These are phyloP conservation scores for Hymenotorrendiella dingleyae DNA, from an alignment of 2,329 filamentous ascomycete species.

Conservation along the genomic window DNA sequence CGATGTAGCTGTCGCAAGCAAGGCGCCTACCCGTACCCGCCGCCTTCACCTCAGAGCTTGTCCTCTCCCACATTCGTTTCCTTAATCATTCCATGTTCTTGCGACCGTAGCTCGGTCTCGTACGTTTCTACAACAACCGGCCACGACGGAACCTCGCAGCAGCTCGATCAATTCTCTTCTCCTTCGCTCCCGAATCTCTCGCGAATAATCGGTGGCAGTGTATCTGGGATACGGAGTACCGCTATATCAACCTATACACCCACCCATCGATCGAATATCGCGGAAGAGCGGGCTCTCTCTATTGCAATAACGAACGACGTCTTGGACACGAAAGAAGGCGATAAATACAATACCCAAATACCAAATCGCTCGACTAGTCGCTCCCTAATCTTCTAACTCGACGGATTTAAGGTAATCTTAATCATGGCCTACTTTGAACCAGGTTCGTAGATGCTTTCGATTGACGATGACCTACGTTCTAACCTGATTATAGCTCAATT, in stretches of 20 bases:
- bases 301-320: background rate
- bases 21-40: background rate
- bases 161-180: slow-evolving; percentile 15
- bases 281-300: slow-evolving; percentile 6
- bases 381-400: background rate
- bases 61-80: slow-evolving; percentile 25
- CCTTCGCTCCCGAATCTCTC: slow-evolving; percentile 5
- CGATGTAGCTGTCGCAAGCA: slow-evolving; percentile 13
- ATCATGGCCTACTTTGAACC: slow-evolving; percentile 11
- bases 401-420: background rate
- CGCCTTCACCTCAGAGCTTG: slow-evolving; percentile 16
- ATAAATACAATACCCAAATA: too few species aligned
- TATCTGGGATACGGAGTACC: slow-evolving; percentile 17
- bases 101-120: slow-evolving; percentile 8
- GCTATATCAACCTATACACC: background rate
- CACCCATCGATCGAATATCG: background rate
- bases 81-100: slow-evolving; percentile 4
- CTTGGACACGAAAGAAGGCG: background rate
- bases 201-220: slow-evolving; percentile 5
- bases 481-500: slow-evolving; percentile 22
- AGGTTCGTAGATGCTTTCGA: slow-evolving; percentile 8
- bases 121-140: slow-evolving; percentile 3
- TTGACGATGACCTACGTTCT: background rate
- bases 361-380: background rate
- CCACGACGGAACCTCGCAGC: slow-evolving; percentile 7